Conservation (phyloP, 2,329 filamentous ascomycete species). For the Colletotrichum neosansevieriae region DNA sequence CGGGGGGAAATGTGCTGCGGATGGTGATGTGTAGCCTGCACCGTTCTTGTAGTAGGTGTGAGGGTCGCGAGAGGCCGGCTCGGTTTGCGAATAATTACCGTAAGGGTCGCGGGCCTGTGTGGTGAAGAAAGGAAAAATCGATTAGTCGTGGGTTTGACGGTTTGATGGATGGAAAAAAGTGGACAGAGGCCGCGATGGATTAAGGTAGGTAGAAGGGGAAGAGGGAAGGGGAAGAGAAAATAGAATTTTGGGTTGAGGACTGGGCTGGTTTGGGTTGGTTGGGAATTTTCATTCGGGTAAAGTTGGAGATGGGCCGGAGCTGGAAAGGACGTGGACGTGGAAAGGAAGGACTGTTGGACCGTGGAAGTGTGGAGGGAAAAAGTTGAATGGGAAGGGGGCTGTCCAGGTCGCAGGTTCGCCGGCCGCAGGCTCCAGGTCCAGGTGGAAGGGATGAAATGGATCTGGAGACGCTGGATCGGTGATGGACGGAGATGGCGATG, state of each 20-base stretch:
- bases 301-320: slow-evolving; percentile 32
- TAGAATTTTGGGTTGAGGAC: slow-evolving; percentile 37
- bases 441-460: slow-evolving; percentile 38
- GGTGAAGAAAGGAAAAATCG: slow-evolving; percentile 39
- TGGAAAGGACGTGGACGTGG: slow-evolving; percentile 24
- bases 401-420: slow-evolving; percentile 7
- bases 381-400: slow-evolving; percentile 1
- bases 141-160: slow-evolving; percentile 29
- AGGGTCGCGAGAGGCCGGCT: slow-evolving; percentile 51
- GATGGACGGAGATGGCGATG: neutral
- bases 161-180: slow-evolving; percentile 39
- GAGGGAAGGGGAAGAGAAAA: slow-evolving; percentile 27
- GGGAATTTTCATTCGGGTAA: slow-evolving; percentile 37
- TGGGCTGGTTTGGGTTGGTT: slow-evolving; percentile 41
- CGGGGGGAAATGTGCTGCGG: slow-evolving; percentile 57
- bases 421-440: slow-evolving; percentile 15
- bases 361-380: neutral
- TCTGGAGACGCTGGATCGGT: neutral
- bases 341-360: slow-evolving; percentile 17
- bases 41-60: slow-evolving; percentile 61
- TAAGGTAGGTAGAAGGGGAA: neutral
- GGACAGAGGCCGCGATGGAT: slow-evolving; percentile 27
- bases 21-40: slow-evolving; percentile 60
- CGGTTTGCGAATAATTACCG: slow-evolving; percentile 55
- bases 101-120: slow-evolving; percentile 64